Base-by-base conservation (phyloP, 1,284 basidiomycete genomes). In the Xanthoconium separans region DNA sequence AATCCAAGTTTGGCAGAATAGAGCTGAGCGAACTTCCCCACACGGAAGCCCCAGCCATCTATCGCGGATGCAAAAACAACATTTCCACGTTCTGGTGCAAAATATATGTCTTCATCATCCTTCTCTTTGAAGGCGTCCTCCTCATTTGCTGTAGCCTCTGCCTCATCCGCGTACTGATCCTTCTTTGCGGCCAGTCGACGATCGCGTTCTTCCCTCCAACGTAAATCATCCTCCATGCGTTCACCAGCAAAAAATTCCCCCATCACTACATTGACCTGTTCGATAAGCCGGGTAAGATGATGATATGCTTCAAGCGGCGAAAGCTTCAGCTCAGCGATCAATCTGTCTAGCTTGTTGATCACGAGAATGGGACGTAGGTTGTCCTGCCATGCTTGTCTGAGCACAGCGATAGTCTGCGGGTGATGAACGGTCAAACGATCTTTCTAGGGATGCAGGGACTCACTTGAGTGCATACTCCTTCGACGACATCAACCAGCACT, bases 201-300 rank as follows among this genome's bases (percentile, higher is more conserved):
- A 64, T 98, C 94, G 29, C 91, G 85, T 61, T 91, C 92, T 74
- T 98, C 95, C 61, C 90, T 81, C 93, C 96, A 97, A 18, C 93
- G 81, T 40, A 94, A 73, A 73, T 98, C 95, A 63, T 98, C 95
- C 59, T 95, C 93, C 94, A 99, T 97, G n/a, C 96, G 79, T 58
- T 98, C 96, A 1, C 89, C 84, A 1, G 95, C 94, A 66, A 95
- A 99, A 74, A 98, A 97, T 48, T 85, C 86, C 0, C 97, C 97
- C 88, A 98, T 96, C 54, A 99, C 93, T 0, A 95, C 97, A 67
- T 99, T 99, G 29, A 98, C 96, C 67, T 98, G 93, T 71, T 99
- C 97, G 58, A 99, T 93, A 20, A 99, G 79, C 49, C 94, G 90
- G 3, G 87, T 79, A 22, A 99, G 84, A 64, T 98, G 96, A 63